Conservation (phyloP, 2,329 filamentous ascomycete genomes). For the Talaromyces islandicus region DNA sequence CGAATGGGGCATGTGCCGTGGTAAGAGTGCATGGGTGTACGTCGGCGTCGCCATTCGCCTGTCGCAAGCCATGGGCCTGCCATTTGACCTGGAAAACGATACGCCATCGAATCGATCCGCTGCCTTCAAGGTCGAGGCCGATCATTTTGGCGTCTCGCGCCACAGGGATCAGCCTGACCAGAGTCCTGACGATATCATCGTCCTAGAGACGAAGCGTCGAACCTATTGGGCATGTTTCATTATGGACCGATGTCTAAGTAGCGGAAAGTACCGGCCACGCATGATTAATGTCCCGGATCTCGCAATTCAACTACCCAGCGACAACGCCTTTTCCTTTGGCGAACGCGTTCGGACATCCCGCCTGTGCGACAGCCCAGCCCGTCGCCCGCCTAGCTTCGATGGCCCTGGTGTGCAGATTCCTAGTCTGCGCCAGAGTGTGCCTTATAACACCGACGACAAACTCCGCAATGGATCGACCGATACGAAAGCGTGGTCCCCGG, state of each 20-base stretch:
- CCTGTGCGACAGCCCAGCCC: conserved; percentile 38
- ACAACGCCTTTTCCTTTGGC: conserved; percentile 50
- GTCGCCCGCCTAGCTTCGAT: conserved; percentile 34
- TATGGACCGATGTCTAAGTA: conserved; percentile 43
- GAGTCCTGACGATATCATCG: conserved; percentile 44
- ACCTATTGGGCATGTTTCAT: conserved; percentile 52
- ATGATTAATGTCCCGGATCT: conserved; percentile 48
- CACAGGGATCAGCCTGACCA: conserved; percentile 30
- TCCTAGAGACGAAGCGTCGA: conserved; percentile 46
- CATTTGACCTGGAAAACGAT: conserved; percentile 44
- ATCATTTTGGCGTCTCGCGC: conserved; percentile 30
- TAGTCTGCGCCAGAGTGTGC: conserved; percentile 35
- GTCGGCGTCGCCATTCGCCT: conserved; percentile 42
- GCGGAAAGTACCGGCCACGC: conserved; percentile 47
- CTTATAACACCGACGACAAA: conserved; percentile 32
- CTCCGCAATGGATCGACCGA: conserved; percentile 29
- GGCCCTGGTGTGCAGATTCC: conserved; percentile 35
- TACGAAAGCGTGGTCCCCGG: conserved; percentile 33
- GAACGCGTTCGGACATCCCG: conserved; percentile 48
- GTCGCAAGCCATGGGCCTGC: conserved; percentile 41
- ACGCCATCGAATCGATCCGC: conserved; percentile 31
- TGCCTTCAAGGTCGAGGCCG: conserved; percentile 29
- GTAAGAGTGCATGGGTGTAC: conserved; percentile 48
- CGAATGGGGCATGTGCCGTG: conserved; percentile 53
- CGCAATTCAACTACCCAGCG: conserved; percentile 24